These are phyloP conservation scores for Lepiota subincarnata DNA, from an alignment of 768 basidiomycete species.

Conservation along the genomic window DNA sequence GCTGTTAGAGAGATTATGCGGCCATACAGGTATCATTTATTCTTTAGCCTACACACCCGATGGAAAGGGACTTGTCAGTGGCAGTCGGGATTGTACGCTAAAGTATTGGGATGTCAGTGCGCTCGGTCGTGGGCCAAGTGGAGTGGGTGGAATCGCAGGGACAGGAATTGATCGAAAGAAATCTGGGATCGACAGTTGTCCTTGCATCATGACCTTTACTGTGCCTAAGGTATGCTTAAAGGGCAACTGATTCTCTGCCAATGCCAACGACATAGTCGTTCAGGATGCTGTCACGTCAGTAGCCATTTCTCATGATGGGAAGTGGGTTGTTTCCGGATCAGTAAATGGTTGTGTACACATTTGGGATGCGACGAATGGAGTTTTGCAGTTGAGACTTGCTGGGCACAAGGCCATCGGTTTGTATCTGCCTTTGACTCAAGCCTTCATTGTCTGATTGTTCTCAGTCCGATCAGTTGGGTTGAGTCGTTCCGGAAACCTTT, in stretches of 20 bases:
- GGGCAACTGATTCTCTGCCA: conserved; percentile 36
- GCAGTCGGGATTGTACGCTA: conserved; percentile 79
- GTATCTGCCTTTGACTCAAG: neutral
- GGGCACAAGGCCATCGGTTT: conserved; percentile 26
- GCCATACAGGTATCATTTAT: conserved; percentile 79
- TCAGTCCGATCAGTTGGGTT: conserved; percentile 30
- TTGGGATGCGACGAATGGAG: conserved; percentile 56
- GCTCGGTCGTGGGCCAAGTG: conserved; percentile 58
- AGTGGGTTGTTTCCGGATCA: conserved; percentile 71
- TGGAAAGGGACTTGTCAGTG: conserved; percentile 83
- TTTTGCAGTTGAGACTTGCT: conserved; percentile 76
- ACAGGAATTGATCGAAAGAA: conserved; percentile 56
- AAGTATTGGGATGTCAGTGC: conserved; percentile 83
- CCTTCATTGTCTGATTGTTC: neutral
- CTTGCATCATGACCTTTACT: conserved; percentile 71
- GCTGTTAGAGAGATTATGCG: conserved; percentile 65
- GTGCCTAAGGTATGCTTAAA: conserved; percentile 69
- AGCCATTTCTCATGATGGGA: conserved; percentile 72
- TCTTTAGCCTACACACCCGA: conserved; percentile 91
- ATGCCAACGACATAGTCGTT: conserved; percentile 25
- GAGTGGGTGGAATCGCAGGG: conserved; percentile 10
- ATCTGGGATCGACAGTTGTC: conserved; percentile 30
- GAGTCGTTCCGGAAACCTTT: conserved; percentile 26
- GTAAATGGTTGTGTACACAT: conserved; percentile 83
- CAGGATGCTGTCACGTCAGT: conserved; percentile 47